Conservation (phyloP, 1,139 yeast genomes). For the Zygoascus sp. region DNA sequence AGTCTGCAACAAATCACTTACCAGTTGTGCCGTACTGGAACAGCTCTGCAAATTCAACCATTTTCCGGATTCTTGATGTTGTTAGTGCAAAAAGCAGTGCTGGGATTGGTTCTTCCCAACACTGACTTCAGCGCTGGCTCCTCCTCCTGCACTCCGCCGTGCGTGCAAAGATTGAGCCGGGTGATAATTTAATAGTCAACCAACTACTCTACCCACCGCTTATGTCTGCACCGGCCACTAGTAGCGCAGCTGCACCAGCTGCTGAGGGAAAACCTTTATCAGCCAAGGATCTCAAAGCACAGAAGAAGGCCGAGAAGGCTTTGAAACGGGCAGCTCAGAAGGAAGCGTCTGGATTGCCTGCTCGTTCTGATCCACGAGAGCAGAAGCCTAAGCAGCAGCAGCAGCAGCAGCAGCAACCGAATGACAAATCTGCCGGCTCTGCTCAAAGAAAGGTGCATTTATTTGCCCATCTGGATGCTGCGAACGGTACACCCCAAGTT, state of each 20-base stretch:
- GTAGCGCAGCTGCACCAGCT: conserved; percentile 1
- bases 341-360: conserved; percentile 41
- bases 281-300: conserved; percentile 81
- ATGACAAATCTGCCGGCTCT: neutral
- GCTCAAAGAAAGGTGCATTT: conserved; percentile 39
- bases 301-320: conserved; percentile 84
- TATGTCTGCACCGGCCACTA: conserved; percentile 13
- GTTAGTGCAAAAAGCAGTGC: neutral
- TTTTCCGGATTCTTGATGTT: neutral
- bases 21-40: conserved; percentile 10
- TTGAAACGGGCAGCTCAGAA: conserved; percentile 77
- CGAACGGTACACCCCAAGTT: conserved; percentile 28
- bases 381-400: conserved; percentile 22
- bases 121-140: too few relatives aligned
- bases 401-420: conserved; percentile 22
- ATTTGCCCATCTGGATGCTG: conserved; percentile 74
- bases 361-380: conserved; percentile 21
- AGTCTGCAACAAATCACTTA: conserved; percentile 4
- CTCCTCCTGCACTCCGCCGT: too few relatives aligned
- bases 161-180: too few relatives aligned
- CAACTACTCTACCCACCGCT: conserved; percentile 5
- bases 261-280: conserved; percentile 40
- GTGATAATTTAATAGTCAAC: neutral
- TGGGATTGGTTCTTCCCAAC: conserved; percentile 6
- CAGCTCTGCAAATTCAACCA: conserved; percentile 11